Evolutionary conservation across 129 eudicot species (phyloP).

Genomic region (Logfia minima): DNA sequence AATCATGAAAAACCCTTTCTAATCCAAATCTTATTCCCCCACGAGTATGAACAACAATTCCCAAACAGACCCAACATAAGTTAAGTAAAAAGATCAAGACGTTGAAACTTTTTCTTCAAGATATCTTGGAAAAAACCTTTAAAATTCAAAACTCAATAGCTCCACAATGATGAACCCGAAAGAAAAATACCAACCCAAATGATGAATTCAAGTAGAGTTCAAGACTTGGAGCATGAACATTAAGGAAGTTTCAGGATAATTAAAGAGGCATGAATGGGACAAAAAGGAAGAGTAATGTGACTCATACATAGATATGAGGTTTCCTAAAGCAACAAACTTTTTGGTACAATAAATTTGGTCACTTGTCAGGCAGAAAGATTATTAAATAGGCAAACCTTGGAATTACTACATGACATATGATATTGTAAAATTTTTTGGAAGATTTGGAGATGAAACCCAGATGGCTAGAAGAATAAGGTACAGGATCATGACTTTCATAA

Average conservation of each 20-base stretch:
- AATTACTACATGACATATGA: background rate
- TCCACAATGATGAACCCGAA: constrained; percentile 9
- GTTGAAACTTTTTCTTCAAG: constrained; percentile 7
- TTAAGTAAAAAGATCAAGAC: constrained; percentile 4
- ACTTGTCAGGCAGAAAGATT: constrained; percentile 31
- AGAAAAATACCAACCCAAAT: background rate
- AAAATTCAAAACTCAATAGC: no score
- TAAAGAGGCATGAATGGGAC: constrained; percentile 17
- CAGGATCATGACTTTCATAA: constrained; percentile 14
- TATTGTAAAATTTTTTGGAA: background rate
- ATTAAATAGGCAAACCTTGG: constrained; percentile 1
- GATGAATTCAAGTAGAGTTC: constrained; percentile 3
- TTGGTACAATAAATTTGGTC: constrained; percentile 20
- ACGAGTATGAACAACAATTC: background rate
- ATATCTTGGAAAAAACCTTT: no score
- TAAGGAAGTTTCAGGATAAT: constrained; percentile 12
- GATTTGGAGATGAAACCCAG: background rate
- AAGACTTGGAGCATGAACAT: constrained; percentile 19
- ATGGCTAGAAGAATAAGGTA: background rate
- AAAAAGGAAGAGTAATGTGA: constrained; percentile 25
- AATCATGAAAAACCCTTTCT: constrained; percentile 11
- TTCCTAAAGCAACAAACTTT: constrained; percentile 36
- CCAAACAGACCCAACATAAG: constrained; percentile 4
- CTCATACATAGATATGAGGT: background rate
- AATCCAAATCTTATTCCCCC: background rate